Conservation (phyloP, 2,329 filamentous ascomycete species). For the Botrytis sinoallii region DNA sequence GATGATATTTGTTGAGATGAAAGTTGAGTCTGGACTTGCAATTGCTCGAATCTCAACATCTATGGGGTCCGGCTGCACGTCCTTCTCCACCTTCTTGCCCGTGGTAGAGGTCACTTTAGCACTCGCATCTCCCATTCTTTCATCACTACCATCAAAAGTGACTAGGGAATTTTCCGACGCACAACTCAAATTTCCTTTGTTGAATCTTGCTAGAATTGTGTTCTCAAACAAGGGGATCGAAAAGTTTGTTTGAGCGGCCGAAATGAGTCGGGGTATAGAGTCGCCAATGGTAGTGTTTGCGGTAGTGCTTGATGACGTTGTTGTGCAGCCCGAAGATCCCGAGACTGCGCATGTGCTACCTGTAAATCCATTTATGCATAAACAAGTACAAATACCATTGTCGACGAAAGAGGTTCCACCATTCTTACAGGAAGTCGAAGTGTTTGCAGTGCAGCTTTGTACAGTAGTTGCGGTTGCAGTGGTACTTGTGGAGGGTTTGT, state of each 20-base stretch:
- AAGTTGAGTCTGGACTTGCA: constrained; percentile 20
- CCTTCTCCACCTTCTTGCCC: neutral
- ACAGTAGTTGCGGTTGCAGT: constrained; percentile 20
- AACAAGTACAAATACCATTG: constrained; percentile 71
- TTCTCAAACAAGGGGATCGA: constrained; percentile 70
- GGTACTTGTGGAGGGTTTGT: constrained; percentile 42
- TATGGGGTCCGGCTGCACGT: neutral
- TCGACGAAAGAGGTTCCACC: constrained; percentile 74
- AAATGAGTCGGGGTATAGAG: constrained; percentile 72
- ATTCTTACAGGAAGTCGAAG: constrained; percentile 64
- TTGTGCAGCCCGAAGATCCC: constrained; percentile 54
- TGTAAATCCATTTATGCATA: constrained; percentile 86
- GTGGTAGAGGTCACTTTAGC: constrained; percentile 21
- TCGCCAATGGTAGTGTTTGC: constrained; percentile 76
- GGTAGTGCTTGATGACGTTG: constrained; percentile 41
- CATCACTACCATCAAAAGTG: constrained; percentile 63
- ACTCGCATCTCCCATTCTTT: constrained; percentile 24
- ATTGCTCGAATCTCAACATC: neutral
- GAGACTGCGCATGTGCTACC: constrained; percentile 55
- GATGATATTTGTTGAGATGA: constrained; percentile 18
- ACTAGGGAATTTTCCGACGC: constrained; percentile 82
- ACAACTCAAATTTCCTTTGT: constrained; percentile 72
- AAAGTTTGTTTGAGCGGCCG: constrained; percentile 63
- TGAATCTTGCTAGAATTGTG: constrained; percentile 73
- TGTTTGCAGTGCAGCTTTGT: constrained; percentile 53